phyloP scores from a whole-genome alignment of 176 grass and related monocot genomes.

The Oryza punctata region DNA sequence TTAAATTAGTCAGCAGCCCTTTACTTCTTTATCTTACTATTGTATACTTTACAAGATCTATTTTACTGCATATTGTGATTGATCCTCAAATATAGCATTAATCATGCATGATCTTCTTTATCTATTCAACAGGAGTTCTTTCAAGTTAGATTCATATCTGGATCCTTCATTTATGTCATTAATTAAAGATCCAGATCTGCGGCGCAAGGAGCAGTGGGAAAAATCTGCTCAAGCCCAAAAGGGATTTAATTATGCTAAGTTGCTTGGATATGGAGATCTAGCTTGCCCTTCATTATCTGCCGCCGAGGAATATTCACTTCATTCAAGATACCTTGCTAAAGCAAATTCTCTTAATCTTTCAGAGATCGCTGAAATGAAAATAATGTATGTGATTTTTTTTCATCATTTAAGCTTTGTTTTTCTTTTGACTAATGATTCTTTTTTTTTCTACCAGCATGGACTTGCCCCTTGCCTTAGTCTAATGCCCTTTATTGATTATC shows the following conservation, averaged over 20 bases:
- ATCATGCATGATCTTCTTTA: neutral
- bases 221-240: slow-evolving; percentile 75
- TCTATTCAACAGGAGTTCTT: slow-evolving; percentile 66
- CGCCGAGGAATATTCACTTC: slow-evolving; percentile 97
- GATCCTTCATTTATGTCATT: slow-evolving; percentile 98
- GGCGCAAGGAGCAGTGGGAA: slow-evolving; percentile 78
- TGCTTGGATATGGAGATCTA: slow-evolving; percentile 94
- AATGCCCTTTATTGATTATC: slow-evolving; percentile 30
- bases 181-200: slow-evolving; percentile 91
- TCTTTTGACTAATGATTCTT: slow-evolving; percentile 8
- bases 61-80: slow-evolving; percentile 2
- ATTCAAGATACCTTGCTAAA: slow-evolving; percentile 95
- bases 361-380: slow-evolving; percentile 99
- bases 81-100: neutral
- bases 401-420: slow-evolving; percentile 3
- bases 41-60: slow-evolving; percentile 1
- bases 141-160: slow-evolving; percentile 83
- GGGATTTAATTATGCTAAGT: slow-evolving; percentile 86
- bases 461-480: neutral
- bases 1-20: neutral
- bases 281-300: slow-evolving; percentile 80
- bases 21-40: neutral
- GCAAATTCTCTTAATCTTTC: slow-evolving; percentile 98
- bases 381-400: slow-evolving; percentile 65
- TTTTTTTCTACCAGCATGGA: neutral